phyloP scores from a whole-genome alignment of 1,284 basidiomycete genomes.

The Rhodotorula sp. region DNA sequence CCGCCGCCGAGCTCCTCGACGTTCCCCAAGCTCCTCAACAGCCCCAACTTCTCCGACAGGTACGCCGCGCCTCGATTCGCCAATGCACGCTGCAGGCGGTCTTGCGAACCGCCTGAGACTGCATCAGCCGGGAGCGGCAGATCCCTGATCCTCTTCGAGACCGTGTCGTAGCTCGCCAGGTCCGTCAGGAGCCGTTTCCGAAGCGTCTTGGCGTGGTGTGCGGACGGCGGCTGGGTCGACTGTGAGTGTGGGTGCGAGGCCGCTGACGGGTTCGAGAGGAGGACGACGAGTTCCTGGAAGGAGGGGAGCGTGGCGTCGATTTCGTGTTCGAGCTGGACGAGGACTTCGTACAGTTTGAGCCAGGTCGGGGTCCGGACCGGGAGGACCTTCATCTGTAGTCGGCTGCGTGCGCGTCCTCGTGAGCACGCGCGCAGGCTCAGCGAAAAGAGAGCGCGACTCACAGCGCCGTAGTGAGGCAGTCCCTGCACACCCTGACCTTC shows the following conservation, averaged over 20 bases:
- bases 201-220: conserved; percentile 21
- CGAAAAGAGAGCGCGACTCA: conserved; percentile 32
- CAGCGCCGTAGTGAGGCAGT: conserved; percentile 44
- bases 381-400: conserved; percentile 38
- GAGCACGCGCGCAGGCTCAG: not conserved
- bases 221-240: conserved; percentile 9
- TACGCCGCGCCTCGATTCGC: conserved; percentile 73
- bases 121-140: conserved; percentile 56
- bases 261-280: conserved; percentile 51
- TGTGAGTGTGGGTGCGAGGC: too few relatives aligned
- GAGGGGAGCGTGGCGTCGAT: conserved; percentile 66
- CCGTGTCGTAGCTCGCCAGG: conserved; percentile 65
- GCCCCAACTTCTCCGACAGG: conserved; percentile 83
- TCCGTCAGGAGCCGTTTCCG: conserved; percentile 42
- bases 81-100: conserved; percentile 78
- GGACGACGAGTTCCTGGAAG: conserved; percentile 65
- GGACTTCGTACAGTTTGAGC: conserved; percentile 56
- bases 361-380: conserved; percentile 41
- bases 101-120: conserved; percentile 68
- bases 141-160: conserved; percentile 76
- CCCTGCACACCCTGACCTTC: conserved; percentile 46
- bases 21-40: conserved; percentile 59
- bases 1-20: conserved; percentile 30
- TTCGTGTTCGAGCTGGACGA: conserved; percentile 72
- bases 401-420: conserved; percentile 14